phyloP scores from a whole-genome alignment of 352 stramenopile species.

The Phytophthora lateralis region DNA sequence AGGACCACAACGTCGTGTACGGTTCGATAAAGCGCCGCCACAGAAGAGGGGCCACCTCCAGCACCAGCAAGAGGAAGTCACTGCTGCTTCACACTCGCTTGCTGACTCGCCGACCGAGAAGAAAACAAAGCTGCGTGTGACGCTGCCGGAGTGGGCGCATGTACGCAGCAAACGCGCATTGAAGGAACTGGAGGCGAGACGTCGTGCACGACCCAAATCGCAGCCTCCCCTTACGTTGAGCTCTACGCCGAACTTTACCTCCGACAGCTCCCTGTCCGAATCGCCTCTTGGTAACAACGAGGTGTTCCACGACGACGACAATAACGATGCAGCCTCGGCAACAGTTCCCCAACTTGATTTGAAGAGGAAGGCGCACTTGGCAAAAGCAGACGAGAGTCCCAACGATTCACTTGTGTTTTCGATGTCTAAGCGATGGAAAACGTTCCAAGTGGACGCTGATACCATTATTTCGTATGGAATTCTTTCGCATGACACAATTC shows the following conservation, averaged over 20 bases:
- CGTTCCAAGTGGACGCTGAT: conserved; percentile 50
- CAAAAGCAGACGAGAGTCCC: conserved; percentile 14
- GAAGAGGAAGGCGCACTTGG: conserved; percentile 16
- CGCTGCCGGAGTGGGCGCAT: conserved; percentile 65
- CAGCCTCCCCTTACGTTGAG: conserved; percentile 29
- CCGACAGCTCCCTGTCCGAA: conserved; percentile 15
- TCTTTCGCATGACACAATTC: conserved; percentile 41
- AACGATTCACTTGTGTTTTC: conserved; percentile 42
- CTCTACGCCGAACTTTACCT: conserved; percentile 29
- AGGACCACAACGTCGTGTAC: conserved; percentile 1
- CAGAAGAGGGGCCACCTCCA: conserved; percentile 22
- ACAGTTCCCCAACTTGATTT: conserved; percentile 15
- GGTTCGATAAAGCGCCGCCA: conserved; percentile 13
- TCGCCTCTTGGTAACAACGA: conserved; percentile 23
- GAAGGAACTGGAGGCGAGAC: conserved; percentile 50
- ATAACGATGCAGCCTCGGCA: not conserved
- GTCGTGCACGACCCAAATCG: conserved; percentile 7
- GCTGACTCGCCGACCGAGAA: conserved; percentile 6
- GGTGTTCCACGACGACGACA: conserved; percentile 16
- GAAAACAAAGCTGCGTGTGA: conserved; percentile 36
- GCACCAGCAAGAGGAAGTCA: conserved; percentile 17
- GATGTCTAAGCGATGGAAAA: conserved; percentile 43
- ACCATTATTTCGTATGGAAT: conserved; percentile 57
- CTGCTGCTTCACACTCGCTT: conserved; percentile 15
- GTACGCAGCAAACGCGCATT: conserved; percentile 71